These are phyloP conservation scores for Gillenia trifoliata DNA, from an alignment of 306 rosid genomes.

Conservation along the genomic window DNA sequence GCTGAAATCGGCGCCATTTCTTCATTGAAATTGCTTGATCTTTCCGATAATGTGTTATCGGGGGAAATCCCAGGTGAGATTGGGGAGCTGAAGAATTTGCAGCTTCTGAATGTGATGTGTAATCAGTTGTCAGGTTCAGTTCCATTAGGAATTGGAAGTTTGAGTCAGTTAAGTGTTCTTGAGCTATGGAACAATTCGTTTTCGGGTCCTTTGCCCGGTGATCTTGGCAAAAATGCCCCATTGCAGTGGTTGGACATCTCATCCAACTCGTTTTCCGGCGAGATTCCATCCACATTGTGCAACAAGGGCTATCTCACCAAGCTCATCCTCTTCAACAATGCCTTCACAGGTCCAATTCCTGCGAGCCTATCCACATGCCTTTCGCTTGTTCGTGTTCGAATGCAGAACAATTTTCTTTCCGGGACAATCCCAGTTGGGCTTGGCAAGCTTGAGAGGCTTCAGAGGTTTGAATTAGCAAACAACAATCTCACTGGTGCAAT, in stretches of 20 bases:
- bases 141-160: slow-evolving; percentile 59
- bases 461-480: slow-evolving; percentile 89
- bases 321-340: slow-evolving; percentile 93
- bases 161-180: slow-evolving; percentile 54
- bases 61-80: slow-evolving; percentile 71
- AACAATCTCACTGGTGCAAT: slow-evolving; percentile 79
- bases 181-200: slow-evolving; percentile 92
- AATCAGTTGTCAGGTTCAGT: slow-evolving; percentile 67
- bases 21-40: slow-evolving; percentile 61
- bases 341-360: slow-evolving; percentile 73
- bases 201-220: slow-evolving; percentile 65
- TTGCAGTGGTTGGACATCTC: slow-evolving; percentile 89
- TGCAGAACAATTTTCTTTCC: slow-evolving; percentile 77
- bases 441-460: slow-evolving; percentile 80
- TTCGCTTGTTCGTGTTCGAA: slow-evolving; percentile 82
- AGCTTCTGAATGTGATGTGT: slow-evolving; percentile 82
- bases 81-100: slow-evolving; percentile 55
- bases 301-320: slow-evolving; percentile 76
- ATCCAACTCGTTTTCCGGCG: slow-evolving; percentile 75
- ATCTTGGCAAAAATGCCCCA: slow-evolving; percentile 73
- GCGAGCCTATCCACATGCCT: slow-evolving; percentile 48
- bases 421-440: slow-evolving; percentile 75
- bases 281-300: slow-evolving; percentile 74
- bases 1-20: slow-evolving; percentile 42
- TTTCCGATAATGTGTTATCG: slow-evolving; percentile 70